Evolutionary conservation across 2,329 filamentous ascomycete species (phyloP).

Genomic region (Calonectria hawksworthii): DNA sequence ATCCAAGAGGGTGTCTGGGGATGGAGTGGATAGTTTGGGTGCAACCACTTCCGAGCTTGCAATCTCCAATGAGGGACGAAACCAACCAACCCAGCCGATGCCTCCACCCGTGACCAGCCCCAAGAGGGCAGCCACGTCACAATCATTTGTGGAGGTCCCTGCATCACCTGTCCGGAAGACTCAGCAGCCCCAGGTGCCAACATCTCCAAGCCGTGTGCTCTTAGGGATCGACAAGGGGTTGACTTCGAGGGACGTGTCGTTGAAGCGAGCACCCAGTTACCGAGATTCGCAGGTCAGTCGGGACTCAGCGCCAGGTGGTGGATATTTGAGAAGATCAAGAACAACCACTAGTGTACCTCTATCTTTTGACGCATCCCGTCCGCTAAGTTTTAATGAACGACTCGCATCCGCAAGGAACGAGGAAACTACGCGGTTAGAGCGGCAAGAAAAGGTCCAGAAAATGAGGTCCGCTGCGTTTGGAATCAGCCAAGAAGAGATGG

Average conservation of each 20-base stretch:
- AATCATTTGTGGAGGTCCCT: constrained; percentile 77
- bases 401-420: constrained; percentile 78
- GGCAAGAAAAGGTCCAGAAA: constrained; percentile 65
- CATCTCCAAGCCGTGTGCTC: constrained; percentile 83
- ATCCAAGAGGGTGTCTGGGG: constrained; percentile 36
- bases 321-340: constrained; percentile 61
- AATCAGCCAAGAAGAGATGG: constrained; percentile 70
- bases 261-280: constrained; percentile 77
- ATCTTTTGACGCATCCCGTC: constrained; percentile 52
- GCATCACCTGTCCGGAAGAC: constrained; percentile 77
- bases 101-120: constrained; percentile 45
- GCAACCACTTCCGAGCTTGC: constrained; percentile 38
- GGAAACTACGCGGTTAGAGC: constrained; percentile 65
- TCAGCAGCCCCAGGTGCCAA: constrained; percentile 66
- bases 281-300: constrained; percentile 45
- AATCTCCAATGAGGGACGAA: constrained; percentile 39
- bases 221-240: constrained; percentile 93
- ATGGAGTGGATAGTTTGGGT: constrained; percentile 34
- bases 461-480: constrained; percentile 69
- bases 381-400: constrained; percentile 84
- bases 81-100: constrained; percentile 41
- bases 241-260: constrained; percentile 83
- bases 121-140: constrained; percentile 36
- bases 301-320: constrained; percentile 45
- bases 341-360: constrained; percentile 51